These are phyloP conservation scores for Podaxis rugospora DNA, from an alignment of 768 basidiomycete species.

Conservation along the genomic window DNA sequence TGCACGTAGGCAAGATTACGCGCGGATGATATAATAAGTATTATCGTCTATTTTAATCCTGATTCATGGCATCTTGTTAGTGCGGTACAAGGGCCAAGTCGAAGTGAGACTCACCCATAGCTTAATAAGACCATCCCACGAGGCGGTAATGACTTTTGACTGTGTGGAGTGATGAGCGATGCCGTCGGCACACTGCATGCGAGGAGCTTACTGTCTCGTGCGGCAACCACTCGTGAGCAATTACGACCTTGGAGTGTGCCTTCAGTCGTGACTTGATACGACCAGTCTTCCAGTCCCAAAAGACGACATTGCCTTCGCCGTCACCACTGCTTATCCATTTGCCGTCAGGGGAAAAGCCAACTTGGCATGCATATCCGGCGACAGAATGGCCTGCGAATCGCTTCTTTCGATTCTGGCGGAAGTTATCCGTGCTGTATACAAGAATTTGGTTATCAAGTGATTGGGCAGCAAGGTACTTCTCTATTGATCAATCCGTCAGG, in stretches of 20 bases:
- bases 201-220: slow-evolving; percentile 81
- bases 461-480: slow-evolving; percentile 96
- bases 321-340: slow-evolving; percentile 98
- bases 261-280: slow-evolving; percentile 87
- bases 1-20: background rate
- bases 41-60: slow-evolving; percentile 9
- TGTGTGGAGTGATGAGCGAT: slow-evolving; percentile 25
- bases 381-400: slow-evolving; percentile 96
- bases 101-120: slow-evolving; percentile 72
- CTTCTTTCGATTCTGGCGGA: slow-evolving; percentile 98
- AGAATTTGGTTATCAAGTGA: slow-evolving; percentile 98
- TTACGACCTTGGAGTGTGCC: slow-evolving; percentile 95
- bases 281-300: slow-evolving; percentile 99
- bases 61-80: background rate
- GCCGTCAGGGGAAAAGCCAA: slow-evolving; percentile 97
- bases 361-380: slow-evolving; percentile 95
- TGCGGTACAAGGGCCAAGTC: background rate
- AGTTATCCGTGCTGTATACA: slow-evolving; percentile 95
- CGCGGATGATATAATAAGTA: background rate
- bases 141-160: slow-evolving; percentile 96
- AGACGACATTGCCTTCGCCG: slow-evolving; percentile 90
- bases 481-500: slow-evolving; percentile 28
- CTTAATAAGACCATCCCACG: slow-evolving; percentile 98
- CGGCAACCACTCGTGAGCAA: slow-evolving; percentile 96
- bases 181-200: slow-evolving; percentile 48